Evolutionary conservation across 1,139 yeast species (phyloP), one percentile per base, ranked within the genome.

Genomic region (Pichia sp.): DNA sequence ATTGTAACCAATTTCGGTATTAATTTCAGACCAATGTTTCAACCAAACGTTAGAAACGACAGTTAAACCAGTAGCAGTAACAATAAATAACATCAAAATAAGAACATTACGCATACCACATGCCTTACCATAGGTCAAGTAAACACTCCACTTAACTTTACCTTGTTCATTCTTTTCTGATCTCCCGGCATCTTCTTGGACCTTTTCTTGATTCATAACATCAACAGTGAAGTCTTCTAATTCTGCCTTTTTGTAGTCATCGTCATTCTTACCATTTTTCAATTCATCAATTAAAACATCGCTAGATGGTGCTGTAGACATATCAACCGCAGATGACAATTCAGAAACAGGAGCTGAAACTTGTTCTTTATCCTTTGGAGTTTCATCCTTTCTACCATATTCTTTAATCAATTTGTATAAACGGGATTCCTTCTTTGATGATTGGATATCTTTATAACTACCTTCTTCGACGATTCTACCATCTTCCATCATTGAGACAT

Each of bases 11-110:
- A 70, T 65, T 40, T 67, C 70, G 4, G 90, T 76, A 63, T 93
- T 93, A 33, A 85, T 79, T 63, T 93, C 99, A 10, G 98, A 89
- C 99, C 99, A 94, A 65, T 89, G 91, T 65, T 93, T 93, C 61
- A 93, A 79, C 99, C 99, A 93, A 45, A 93, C 77, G 62, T 84
- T 89, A 38, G 91, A 76, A 42, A 70, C 66, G 38, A 83, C 87
- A 48, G 81, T 77, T 40, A 86, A 65, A 19, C 77, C 69, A 76
- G 83, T 85, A 1, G 90, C 75, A 7, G 70, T 42, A 19, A 84
- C 60, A 38, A 81, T 73, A 52, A 76, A 72, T 38, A 67, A 51
- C 12, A 65, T 47, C 48, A 88, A 61, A 61, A 83, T 82, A 0
- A 71, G 34, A 17, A 91, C 96, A 55, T 81, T 81, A 44, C 63